Evolutionary conservation across 257 asterid genomes (phyloP), one percentile per base, ranked within the genome.

Genomic region (Verbascum thapsus): DNA sequence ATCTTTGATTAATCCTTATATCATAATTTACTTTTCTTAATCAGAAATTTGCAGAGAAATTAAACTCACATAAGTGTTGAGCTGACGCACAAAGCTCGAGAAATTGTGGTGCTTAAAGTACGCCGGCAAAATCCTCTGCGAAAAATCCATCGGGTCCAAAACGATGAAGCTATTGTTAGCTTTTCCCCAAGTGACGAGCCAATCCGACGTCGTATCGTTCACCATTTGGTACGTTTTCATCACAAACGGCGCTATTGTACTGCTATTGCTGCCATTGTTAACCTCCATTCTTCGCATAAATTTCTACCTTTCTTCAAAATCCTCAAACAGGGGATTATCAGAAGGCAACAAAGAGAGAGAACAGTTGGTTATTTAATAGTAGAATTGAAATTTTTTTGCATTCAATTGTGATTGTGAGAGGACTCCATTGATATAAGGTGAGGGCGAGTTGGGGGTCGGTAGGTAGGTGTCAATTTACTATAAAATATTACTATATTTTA

Each of bases 31-130:
- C n/a, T n/a, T n/a, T n/a, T n/a, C n/a, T n/a, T n/a, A 56, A 50
- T 15, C 3, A 23, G 10, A 11, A 10, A 19, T 8, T 7, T 47
- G 7, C 7, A 47, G 58, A 7, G n/a, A n/a, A n/a, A n/a, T n/a
- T n/a, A n/a, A 7, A 81, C 97, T 82, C 50, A 90, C 98, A 62
- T 90, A 88, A 43, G 98, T 88, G 56, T 90, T 90, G 74, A 90
- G 94, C 78, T 90, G 98, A 22, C 98, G 96, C 53, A 90, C 86
- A 44, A 90, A 90, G 79, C 98, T 90, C 38, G 96, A 90, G 88
- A 90, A 90, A 76, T 90, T 90, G 60, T 82, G 87, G 75, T 90
- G 98, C 80, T 90, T 90, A 69, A 90, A 90, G 56, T 77, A 90
- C 0, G 72, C 79, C 22, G 96, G 96, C 68, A 90, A 64, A 66